Conservation (phyloP, 495 filamentous ascomycete genomes). For the Aspergillus indologenus region DNA sequence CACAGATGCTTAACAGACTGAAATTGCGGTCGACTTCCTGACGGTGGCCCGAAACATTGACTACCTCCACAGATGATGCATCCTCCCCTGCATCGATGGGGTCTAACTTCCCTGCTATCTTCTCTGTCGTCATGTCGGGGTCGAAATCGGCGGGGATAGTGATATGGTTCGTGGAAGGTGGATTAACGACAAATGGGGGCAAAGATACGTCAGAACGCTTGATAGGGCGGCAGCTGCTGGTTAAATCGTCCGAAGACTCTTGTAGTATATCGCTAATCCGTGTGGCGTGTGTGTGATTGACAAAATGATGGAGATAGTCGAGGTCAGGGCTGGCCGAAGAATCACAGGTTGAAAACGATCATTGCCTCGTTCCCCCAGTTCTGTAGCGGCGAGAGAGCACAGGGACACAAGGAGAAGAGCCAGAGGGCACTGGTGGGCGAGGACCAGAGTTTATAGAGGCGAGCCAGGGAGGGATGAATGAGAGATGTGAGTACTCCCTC, state of each 20-base stretch:
- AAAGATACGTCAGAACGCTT: not conserved
- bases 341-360: not conserved
- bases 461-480: not conserved
- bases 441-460: not conserved
- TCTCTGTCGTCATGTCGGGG: not conserved
- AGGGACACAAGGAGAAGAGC: not conserved
- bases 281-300: too few relatives aligned
- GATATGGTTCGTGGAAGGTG: too few relatives aligned
- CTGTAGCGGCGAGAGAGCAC: not conserved
- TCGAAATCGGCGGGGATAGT: not conserved
- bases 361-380: too few relatives aligned
- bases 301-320: too few relatives aligned
- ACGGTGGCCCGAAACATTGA: constrained; percentile 39
- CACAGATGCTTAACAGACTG: constrained; percentile 55
- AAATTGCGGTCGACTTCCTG: constrained; percentile 62
- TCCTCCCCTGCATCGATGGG: not conserved
- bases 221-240: too few relatives aligned
- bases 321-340: not conserved
- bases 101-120: not conserved
- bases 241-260: too few relatives aligned
- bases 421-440: not conserved
- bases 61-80: not conserved
- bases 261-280: too few relatives aligned
- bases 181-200: not conserved
- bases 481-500: not conserved